Percentiles rank a stretch among this genome's conserved stretches.
These are phyloP conservation scores for Colletotrichum eremochloae DNA, from an alignment of 2,329 filamentous ascomycete genomes.

Conservation along the genomic window DNA sequence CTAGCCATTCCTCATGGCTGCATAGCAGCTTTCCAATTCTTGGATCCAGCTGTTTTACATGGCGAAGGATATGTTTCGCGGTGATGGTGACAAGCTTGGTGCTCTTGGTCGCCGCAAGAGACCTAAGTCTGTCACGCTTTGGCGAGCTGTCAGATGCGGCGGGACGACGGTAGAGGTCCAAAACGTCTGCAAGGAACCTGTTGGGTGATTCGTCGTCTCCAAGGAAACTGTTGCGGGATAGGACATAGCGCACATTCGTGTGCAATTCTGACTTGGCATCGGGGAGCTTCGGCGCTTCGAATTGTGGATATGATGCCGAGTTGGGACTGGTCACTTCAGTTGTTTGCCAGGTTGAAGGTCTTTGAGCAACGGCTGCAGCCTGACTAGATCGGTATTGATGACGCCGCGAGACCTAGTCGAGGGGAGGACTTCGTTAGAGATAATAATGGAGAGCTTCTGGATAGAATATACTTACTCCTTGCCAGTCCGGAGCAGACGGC, in stretches of 20 bases:
- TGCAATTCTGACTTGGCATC: neutral
- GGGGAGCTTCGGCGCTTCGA: neutral
- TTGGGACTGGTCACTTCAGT: neutral
- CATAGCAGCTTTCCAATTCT: slow-evolving; percentile 13
- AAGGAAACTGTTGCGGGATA: slow-evolving; percentile 11
- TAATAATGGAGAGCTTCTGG: neutral
- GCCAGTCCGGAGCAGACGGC: slow-evolving; percentile 2
- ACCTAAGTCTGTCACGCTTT: neutral
- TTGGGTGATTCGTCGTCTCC: neutral
- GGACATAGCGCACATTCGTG: neutral
- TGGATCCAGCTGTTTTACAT: slow-evolving; percentile 8
- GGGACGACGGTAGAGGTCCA: slow-evolving; percentile 17
- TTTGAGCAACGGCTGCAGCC: slow-evolving; percentile 1
- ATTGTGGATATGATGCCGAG: neutral
- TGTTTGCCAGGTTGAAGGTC: neutral
- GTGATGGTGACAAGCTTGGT: slow-evolving; percentile 23
- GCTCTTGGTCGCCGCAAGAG: slow-evolving; percentile 1
- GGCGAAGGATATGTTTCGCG: slow-evolving; percentile 32
- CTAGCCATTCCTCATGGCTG: slow-evolving; percentile 5
- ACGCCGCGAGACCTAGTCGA: slow-evolving; percentile 12
- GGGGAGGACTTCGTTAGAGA: slow-evolving; percentile 8
- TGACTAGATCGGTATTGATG: slow-evolving; percentile 16
- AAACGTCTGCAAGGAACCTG: slow-evolving; percentile 11
- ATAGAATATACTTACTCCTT: slow-evolving; percentile 12
- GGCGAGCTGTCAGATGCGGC: neutral